Conservation (phyloP, 2,329 filamentous ascomycete genomes). For the Verticillium albo-atrum region DNA sequence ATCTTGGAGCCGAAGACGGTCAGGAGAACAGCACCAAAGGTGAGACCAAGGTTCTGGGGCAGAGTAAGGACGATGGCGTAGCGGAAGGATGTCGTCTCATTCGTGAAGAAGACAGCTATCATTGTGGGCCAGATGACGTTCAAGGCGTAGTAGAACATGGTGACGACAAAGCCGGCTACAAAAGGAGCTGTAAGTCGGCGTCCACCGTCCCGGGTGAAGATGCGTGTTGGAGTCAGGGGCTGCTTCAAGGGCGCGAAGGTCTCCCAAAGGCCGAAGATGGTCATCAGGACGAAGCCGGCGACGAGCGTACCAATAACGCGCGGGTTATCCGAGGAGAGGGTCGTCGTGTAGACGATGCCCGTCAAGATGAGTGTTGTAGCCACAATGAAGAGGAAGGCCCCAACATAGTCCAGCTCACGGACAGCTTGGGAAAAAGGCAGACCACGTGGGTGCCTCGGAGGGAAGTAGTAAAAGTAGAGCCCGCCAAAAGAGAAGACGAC, state of each 20-base stretch:
- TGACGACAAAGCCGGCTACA: slow-evolving; percentile 38
- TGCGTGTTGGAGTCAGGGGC: slow-evolving; percentile 35
- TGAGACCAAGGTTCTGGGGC: slow-evolving; percentile 39
- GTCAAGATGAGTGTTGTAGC: slow-evolving; percentile 30
- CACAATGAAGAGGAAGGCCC: slow-evolving; percentile 29
- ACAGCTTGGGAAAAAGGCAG: slow-evolving; percentile 27
- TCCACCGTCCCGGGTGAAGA: slow-evolving; percentile 39
- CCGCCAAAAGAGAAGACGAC: slow-evolving; percentile 38
- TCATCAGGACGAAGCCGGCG: slow-evolving; percentile 26
- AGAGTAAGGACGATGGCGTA: slow-evolving; percentile 32
- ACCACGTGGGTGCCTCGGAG: slow-evolving; percentile 25
- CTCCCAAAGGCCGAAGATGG: slow-evolving; percentile 33
- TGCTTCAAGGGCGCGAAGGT: slow-evolving; percentile 29
- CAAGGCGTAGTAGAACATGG: slow-evolving; percentile 47
- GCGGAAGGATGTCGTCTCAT: slow-evolving; percentile 26
- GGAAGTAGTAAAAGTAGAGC: slow-evolving; percentile 30
- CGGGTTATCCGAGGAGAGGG: slow-evolving; percentile 26
- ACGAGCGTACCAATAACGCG: slow-evolving; percentile 31
- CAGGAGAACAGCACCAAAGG: slow-evolving; percentile 35
- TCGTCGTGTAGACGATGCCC: slow-evolving; percentile 33
- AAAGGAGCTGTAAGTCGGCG: slow-evolving; percentile 43
- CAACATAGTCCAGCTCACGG: slow-evolving; percentile 32
- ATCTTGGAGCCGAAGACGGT: slow-evolving; percentile 35
- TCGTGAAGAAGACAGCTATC: slow-evolving; percentile 38
- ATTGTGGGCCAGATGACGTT: slow-evolving; percentile 42